Evolutionary conservation across 768 basidiomycete species (phyloP).

Genomic region (Gyrodon lividus): DNA sequence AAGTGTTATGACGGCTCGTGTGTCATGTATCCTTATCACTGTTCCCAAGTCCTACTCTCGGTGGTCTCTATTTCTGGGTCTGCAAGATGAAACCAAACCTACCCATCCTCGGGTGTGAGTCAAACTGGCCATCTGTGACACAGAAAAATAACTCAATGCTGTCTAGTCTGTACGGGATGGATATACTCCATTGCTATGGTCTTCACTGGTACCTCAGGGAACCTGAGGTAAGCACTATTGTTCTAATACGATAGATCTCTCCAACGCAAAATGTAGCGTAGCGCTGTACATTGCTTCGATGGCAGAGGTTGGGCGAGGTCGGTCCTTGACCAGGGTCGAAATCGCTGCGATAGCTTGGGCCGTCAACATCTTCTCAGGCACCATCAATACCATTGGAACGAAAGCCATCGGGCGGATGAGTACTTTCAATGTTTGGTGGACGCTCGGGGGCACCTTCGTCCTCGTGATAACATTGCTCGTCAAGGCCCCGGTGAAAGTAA

Average conservation of each 20-base stretch:
- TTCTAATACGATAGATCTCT: background rate
- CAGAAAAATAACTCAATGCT: background rate
- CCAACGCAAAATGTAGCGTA: constrained; percentile 31
- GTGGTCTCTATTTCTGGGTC: constrained; percentile 63
- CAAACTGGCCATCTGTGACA: background rate
- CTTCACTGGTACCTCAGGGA: constrained; percentile 59
- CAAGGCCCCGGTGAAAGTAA: constrained; percentile 52
- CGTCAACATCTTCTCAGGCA: constrained; percentile 52
- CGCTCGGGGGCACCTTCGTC: constrained; percentile 54
- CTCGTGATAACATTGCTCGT: constrained; percentile 57
- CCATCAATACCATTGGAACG: constrained; percentile 56
- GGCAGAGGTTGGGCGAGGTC: constrained; percentile 46
- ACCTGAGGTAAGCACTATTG: constrained; percentile 40
- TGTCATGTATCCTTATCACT: constrained; percentile 1
- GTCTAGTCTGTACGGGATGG: constrained; percentile 49
- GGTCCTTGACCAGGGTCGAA: constrained; percentile 46
- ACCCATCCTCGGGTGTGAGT: constrained; percentile 53
- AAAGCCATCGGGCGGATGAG: constrained; percentile 57
- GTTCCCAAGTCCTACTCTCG: constrained; percentile 48
- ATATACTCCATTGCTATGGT: constrained; percentile 61
- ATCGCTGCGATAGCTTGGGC: constrained; percentile 56
- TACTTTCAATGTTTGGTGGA: constrained; percentile 60
- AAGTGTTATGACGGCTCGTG: constrained; percentile 13
- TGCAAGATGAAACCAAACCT: constrained; percentile 57
- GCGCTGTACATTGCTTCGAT: constrained; percentile 56